Percentiles rank a stretch among this genome's conserved stretches.
Conservation (phyloP, 164 flowering plant species). For the Stephania yunnanensis region DNA sequence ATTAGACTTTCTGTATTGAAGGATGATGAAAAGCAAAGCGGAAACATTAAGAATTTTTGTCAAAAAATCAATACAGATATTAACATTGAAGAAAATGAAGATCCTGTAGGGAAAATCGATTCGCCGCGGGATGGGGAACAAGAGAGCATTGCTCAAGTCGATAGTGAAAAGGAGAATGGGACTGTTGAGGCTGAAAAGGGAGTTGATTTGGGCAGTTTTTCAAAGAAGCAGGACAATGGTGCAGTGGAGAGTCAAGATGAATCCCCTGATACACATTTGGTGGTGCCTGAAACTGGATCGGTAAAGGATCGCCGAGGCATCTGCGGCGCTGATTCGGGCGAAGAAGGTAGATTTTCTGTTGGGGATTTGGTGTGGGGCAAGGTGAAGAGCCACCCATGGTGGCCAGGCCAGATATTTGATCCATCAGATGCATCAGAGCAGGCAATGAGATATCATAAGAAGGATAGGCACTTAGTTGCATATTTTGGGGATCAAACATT, state of each 20-base stretch:
- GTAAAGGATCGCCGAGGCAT: neutral
- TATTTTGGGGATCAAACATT: constrained; percentile 82
- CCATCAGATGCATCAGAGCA: constrained; percentile 48
- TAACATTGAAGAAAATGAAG: neutral
- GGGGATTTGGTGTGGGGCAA: constrained; percentile 87
- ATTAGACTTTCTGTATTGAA: too few species aligned
- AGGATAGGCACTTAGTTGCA: constrained; percentile 41
- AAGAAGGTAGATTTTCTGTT: constrained; percentile 29
- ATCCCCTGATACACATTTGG: neutral
- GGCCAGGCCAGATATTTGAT: constrained; percentile 91
- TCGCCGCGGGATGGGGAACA: neutral
- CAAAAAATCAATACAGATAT: too few species aligned
- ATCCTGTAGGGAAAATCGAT: neutral
- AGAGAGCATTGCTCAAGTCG: too few species aligned
- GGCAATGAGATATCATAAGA: constrained; percentile 50
- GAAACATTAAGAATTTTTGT: too few species aligned
- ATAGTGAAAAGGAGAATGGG: too few species aligned
- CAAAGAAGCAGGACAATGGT: neutral
- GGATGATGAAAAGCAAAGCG: too few species aligned
- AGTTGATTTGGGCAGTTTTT: constrained; percentile 8
- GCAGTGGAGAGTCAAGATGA: neutral
- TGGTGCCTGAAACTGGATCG: neutral
- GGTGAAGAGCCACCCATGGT: constrained; percentile 89
- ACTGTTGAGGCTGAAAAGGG: too few species aligned
- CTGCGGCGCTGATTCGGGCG: neutral